A percentile compares a stretch with the other conserved stretches of the same genome.
Evolutionary conservation across 345 rosid genomes (phyloP).

Genomic region (Salix udensis): DNA sequence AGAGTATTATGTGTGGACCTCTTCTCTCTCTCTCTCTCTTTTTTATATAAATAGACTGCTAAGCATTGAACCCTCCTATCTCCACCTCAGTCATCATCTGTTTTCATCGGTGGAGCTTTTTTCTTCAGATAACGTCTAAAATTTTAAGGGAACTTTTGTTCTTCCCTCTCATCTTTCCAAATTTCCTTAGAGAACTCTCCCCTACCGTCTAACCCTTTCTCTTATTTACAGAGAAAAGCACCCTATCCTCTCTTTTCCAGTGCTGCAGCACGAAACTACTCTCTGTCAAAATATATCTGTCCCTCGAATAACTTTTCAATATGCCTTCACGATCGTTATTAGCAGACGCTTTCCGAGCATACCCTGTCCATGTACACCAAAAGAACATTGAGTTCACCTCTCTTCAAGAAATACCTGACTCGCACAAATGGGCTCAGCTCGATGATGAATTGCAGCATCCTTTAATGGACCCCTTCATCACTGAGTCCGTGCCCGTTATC

Average conservation of each 20-base stretch:
- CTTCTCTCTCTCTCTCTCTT: not conserved
- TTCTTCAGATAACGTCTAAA: not conserved
- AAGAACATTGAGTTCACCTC: slow-evolving; percentile 54
- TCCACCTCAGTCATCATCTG: not conserved
- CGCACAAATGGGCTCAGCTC: slow-evolving; percentile 58
- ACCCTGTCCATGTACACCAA: slow-evolving; percentile 50
- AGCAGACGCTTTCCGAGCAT: slow-evolving; percentile 47
- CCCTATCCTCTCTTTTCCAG: not conserved
- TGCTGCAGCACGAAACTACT: not conserved
- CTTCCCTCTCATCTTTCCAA: not conserved
- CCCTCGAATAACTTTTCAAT: not conserved
- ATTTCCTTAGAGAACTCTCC: not conserved
- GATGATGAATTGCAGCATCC: slow-evolving; percentile 24
- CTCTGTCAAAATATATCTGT: not conserved
- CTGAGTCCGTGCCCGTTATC: slow-evolving; percentile 54
- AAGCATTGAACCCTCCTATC: not conserved
- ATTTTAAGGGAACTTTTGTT: no score
- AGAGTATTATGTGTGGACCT: not conserved
- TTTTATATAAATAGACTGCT: not conserved
- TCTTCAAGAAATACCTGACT: slow-evolving; percentile 66
- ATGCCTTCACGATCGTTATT: slow-evolving; percentile 54
- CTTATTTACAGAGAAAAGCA: not conserved
- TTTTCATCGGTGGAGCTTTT: slow-evolving; percentile 1
- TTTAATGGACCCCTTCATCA: slow-evolving; percentile 7
- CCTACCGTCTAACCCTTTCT: not conserved